Base-by-base conservation (phyloP, 2,329 filamentous ascomycete genomes). In the Aspergillus proliferans region DNA sequence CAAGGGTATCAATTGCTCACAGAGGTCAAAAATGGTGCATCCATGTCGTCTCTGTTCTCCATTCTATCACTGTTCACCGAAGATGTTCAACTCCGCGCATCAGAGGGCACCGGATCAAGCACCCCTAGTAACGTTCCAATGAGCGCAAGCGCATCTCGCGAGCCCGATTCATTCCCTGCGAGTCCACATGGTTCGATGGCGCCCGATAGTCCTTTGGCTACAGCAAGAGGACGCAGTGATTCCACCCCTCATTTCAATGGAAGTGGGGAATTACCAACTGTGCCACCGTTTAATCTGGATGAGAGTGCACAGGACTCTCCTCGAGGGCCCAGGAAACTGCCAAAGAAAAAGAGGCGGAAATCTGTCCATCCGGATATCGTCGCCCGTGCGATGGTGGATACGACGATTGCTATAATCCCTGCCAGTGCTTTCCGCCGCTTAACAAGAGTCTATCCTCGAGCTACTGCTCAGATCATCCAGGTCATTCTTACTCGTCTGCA, bases 1-100 rank as follows among this genome's bases (percentile, higher is more conserved):
- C 90, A 95, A 65, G 88, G 86, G 28, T 98, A 98, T 62, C 93
- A 97, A 66, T 79, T 98, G 36, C 76, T 98, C 47, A 98, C 93
- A 0, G 94, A 98, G 69, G 92, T 98, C 47, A 94, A 93, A 62
- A 98, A 98, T 61, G 93, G 93, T 12, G 91, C 93, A 1, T 92
- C 94, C 1, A 96, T 98, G 92, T 98, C 93, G 4, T 98, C 93
- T 0, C 72, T 98, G 2, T 98, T 98, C 69, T 97, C 93, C 1
- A 95, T 98, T 57, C 83, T 98, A 71, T 95, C 92, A 2, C 76
- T 98, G 0, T 98, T 98, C 64, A 98, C 93, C 3, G 93, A 98
- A 67, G 91, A 96, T 61, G 84, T 98, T 47, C 87, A 87, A 56
- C 74, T 98, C 30, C 82, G 84, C 19, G 78, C 85, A 54, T 81